These are phyloP conservation scores for Amphicarpaea edgeworthii DNA, from an alignment of 306 rosid genomes.

Conservation along the genomic window DNA sequence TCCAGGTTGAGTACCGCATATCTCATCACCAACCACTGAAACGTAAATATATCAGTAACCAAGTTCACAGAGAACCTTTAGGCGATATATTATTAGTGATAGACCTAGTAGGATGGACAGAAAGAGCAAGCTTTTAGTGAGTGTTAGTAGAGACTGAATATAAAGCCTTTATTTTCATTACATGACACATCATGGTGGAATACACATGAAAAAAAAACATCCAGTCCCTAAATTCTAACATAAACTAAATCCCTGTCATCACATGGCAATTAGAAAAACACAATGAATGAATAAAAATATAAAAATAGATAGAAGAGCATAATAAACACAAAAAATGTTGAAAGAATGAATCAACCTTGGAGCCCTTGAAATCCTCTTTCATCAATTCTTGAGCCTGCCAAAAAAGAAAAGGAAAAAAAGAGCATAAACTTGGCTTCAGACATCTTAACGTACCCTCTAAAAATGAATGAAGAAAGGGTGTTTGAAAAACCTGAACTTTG, in stretches of 20 bases:
- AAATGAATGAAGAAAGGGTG: background rate
- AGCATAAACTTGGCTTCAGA: background rate
- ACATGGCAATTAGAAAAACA: background rate
- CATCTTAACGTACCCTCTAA: background rate
- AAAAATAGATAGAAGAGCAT: slow-evolving; percentile 5
- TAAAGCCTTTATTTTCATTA: background rate
- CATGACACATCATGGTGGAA: background rate
- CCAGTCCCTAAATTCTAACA: slow-evolving; percentile 4
- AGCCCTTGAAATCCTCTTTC: slow-evolving; percentile 84
- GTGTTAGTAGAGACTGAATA: slow-evolving; percentile 8
- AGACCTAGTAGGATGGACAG: slow-evolving; percentile 33
- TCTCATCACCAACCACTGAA: slow-evolving; percentile 94
- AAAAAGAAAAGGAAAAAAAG: slow-evolving; percentile 2
- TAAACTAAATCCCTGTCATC: background rate
- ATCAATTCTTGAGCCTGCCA: slow-evolving; percentile 74
- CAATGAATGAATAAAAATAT: background rate
- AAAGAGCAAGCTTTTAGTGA: slow-evolving; percentile 21
- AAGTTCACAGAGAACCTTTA: slow-evolving; percentile 45
- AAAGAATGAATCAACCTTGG: slow-evolving; percentile 65
- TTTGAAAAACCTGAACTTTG: slow-evolving; percentile 72
- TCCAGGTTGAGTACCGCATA: slow-evolving; percentile 77
- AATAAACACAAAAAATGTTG: background rate
- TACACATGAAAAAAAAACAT: background rate
- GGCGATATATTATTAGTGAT: slow-evolving; percentile 40
- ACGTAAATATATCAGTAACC: slow-evolving; percentile 46